Evolutionary conservation across 1,284 basidiomycete genomes (phyloP).

Genomic region (Trichosporon faecale): DNA sequence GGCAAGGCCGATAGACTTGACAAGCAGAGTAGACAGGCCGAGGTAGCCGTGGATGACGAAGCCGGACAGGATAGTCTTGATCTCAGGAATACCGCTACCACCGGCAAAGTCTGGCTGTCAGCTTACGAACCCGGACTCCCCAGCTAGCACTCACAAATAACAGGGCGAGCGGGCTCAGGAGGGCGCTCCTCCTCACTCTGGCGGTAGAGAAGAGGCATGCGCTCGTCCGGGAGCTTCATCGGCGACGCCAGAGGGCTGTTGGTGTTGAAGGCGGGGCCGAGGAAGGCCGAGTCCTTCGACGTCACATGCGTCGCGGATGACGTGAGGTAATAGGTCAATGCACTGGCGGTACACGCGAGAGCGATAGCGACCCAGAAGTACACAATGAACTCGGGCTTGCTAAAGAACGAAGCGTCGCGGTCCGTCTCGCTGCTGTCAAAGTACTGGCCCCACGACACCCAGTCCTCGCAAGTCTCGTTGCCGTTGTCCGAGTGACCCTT

Average conservation of each 20-base stretch:
- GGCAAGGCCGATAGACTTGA: conserved; percentile 85
- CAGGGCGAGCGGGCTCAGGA: background rate
- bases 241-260: conserved; percentile 18
- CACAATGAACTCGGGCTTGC: conserved; percentile 60
- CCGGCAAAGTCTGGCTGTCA: conserved; percentile 58
- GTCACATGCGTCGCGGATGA: conserved; percentile 83
- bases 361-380: conserved; percentile 75
- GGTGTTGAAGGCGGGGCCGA: conserved; percentile 53
- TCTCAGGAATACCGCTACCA: conserved; percentile 93
- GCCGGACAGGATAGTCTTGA: conserved; percentile 93
- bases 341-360: conserved; percentile 67
- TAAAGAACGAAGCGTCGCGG: conserved; percentile 30
- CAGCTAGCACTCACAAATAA: background rate
- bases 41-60: conserved; percentile 98
- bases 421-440: conserved; percentile 27
- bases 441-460: conserved; percentile 68
- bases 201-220: conserved; percentile 29
- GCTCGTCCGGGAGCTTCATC: conserved; percentile 26
- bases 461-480: conserved; percentile 60
- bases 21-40: conserved; percentile 80
- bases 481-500: conserved; percentile 35
- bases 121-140: background rate
- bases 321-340: conserved; percentile 82
- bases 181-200: conserved; percentile 9
- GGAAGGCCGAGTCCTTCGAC: conserved; percentile 75